phyloP scores from a whole-genome alignment of 2,329 filamentous ascomycete species.

The Verticillium isaacii region DNA sequence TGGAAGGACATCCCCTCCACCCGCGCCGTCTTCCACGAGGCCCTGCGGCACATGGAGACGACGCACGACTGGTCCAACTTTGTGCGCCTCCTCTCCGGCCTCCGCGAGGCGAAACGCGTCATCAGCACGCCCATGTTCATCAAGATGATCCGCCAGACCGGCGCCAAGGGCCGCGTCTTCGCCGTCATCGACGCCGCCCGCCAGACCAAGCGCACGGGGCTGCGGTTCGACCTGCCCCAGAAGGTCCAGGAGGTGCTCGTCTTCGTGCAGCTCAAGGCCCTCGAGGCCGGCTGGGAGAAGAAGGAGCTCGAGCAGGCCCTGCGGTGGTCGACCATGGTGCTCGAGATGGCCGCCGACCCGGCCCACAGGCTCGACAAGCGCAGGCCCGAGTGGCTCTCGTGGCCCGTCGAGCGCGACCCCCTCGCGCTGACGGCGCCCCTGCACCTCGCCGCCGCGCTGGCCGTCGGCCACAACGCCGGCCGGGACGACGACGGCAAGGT shows the following conservation, averaged over 20 bases:
- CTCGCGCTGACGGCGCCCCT: conserved; percentile 35
- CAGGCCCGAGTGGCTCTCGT: conserved; percentile 9
- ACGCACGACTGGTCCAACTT: conserved; percentile 36
- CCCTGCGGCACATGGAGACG: conserved; percentile 43
- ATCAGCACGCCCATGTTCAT: conserved; percentile 42
- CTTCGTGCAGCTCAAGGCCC: conserved; percentile 36
- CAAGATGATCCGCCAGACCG: conserved; percentile 37
- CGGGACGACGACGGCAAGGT: conserved; percentile 28
- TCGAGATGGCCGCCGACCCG: conserved; percentile 44
- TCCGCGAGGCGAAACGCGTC: conserved; percentile 37
- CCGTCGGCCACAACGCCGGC: conserved; percentile 23
- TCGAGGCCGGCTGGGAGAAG: conserved; percentile 27
- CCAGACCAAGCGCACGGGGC: conserved; percentile 38
- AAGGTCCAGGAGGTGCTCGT: conserved; percentile 33
- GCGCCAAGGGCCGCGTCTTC: conserved; percentile 33
- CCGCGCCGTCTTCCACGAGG: conserved; percentile 28
- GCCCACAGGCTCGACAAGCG: conserved; percentile 25
- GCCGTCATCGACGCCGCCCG: conserved; percentile 46
- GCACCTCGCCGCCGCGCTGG: conserved; percentile 37
- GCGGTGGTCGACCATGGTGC: conserved; percentile 39
- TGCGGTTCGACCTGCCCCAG: conserved; percentile 36
- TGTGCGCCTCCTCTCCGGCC: conserved; percentile 32
- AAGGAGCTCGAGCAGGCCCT: conserved; percentile 35
- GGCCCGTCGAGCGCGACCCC: conserved; percentile 35
- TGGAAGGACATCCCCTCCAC: conserved; percentile 36